Evolutionary conservation across 192 early-diverging fungal species (phyloP), one percentile per base, ranked within the genome.

Genomic region (Phlyctochytrium arcticum): DNA sequence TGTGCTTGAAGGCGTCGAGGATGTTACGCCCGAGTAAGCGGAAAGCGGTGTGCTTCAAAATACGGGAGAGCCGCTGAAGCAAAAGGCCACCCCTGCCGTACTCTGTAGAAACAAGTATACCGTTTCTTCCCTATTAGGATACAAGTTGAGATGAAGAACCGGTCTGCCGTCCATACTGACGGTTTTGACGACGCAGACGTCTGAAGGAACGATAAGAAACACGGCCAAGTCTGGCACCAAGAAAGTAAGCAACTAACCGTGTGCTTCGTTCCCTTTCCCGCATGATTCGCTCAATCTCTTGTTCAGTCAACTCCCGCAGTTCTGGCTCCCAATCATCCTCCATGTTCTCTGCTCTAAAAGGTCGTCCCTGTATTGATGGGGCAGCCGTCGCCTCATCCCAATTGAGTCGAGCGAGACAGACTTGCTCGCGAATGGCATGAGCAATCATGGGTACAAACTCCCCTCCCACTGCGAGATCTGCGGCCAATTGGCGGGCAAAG

Each of bases 371-470:
- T 6, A 72, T 24, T 5, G 67, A 54, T 34, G 60, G 56, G 3
- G 67, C 51, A 2, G 48, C 59, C 12, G 48, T 62, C 5, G 68
- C 65, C 31, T 73, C 68, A 23, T 71, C 57, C 48, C 46, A 78
- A 49, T 76, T 75, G 36, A 76, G 27, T 12, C 76, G 42, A 9
- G 76, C 76, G 35, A 54, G 26, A 49, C 80, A 87, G 3, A 92
- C 71, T 56, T 92, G 90, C 55, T 92, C 88, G 42, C 87, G 76
- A 42, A 92, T 89, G 29, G 78, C 80, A 66, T 89, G 85, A 1
- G 90, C 79, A 60, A 93, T 90, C 31, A 91, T 73, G 0, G 86
- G 59, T 6, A 87, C 82, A 76, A 90, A 93, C 64, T 92, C 90
- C 8, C 89, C 88, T 0, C 89, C 90, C 33, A 93, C 71, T 4